phyloP scores from a whole-genome alignment of 2,329 filamentous ascomycete species.

The Falciphora oryzae region DNA sequence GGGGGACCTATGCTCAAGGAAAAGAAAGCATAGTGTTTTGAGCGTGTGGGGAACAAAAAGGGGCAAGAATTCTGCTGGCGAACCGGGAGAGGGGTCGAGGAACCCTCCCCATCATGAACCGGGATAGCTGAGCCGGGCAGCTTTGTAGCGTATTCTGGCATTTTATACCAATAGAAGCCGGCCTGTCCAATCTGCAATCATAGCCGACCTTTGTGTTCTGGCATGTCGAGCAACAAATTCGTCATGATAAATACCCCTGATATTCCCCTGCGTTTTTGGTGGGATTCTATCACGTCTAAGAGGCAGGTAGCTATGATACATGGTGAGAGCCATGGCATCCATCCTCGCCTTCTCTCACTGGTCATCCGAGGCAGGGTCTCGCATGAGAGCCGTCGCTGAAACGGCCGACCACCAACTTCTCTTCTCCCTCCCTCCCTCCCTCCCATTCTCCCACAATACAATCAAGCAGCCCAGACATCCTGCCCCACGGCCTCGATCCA shows the following conservation, averaged over 20 bases:
- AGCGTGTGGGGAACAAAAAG: too few species aligned
- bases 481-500: conserved; percentile 94
- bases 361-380: not conserved
- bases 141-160: not conserved
- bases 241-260: not conserved
- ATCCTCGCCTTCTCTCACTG: not conserved
- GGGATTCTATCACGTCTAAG: not conserved
- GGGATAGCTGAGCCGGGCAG: not conserved
- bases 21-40: not conserved
- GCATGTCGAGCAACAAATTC: not conserved
- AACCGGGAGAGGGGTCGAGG: not conserved
- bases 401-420: not conserved
- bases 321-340: not conserved
- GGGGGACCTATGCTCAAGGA: conserved; percentile 24
- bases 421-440: not conserved
- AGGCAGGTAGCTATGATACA: conserved; percentile 1
- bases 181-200: too few species aligned
- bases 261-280: not conserved
- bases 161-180: not conserved
- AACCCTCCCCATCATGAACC: not conserved
- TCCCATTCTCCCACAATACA: not conserved
- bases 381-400: too few species aligned
- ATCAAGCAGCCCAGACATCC: conserved; percentile 87
- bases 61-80: not conserved
- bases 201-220: too few species aligned